phyloP scores from a whole-genome alignment of 306 rosid genomes.

The Cucumis melo region DNA sequence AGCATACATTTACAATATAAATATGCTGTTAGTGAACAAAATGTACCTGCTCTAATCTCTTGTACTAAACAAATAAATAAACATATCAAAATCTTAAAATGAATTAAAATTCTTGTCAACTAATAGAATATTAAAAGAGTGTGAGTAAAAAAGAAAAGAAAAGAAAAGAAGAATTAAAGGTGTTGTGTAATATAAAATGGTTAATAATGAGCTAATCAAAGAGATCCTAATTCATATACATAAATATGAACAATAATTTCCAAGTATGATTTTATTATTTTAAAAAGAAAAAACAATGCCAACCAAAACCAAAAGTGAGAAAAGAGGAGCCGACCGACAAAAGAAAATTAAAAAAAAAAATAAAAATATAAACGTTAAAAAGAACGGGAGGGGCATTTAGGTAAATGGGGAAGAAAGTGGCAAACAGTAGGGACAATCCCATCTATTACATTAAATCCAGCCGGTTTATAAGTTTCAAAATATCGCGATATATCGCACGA shows the following conservation, averaged over 20 bases:
- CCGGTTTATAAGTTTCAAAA: background rate
- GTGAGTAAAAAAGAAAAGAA: background rate
- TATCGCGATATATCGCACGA: conserved; percentile 9
- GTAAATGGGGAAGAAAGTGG: background rate
- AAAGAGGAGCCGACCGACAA: conserved; percentile 5
- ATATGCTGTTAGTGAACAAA: too few relatives aligned
- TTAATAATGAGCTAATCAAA: conserved; percentile 1
- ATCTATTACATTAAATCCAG: background rate
- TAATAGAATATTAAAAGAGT: background rate
- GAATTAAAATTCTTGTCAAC: background rate
- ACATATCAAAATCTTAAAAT: too few relatives aligned
- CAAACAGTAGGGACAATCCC: background rate
- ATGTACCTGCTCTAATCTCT: too few relatives aligned
- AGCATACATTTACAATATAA: too few relatives aligned
- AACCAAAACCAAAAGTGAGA: background rate
- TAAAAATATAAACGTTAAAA: background rate
- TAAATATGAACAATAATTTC: background rate
- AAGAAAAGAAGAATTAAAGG: background rate
- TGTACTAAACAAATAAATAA: too few relatives aligned
- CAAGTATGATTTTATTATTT: background rate
- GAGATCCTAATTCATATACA: background rate
- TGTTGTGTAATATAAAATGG: background rate
- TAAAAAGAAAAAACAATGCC: background rate
- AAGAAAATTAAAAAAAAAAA: background rate
- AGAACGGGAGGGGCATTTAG: background rate